phyloP scores from a whole-genome alignment of 805 yeast genomes.

The Kregervanrija delftensis region DNA sequence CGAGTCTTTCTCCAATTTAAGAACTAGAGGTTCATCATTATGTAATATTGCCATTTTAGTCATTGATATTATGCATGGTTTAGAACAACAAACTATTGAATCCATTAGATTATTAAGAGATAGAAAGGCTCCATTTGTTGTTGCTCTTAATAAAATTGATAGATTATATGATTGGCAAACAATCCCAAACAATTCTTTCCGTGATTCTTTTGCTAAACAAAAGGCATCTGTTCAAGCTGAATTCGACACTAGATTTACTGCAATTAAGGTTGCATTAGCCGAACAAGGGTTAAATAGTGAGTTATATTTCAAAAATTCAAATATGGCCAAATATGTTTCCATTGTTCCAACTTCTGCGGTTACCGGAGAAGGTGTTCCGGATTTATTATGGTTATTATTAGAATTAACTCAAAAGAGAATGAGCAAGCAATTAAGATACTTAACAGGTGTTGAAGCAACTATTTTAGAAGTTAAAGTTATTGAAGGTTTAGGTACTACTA shows the following conservation, averaged over 20 bases:
- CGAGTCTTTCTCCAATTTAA: conserved; percentile 95
- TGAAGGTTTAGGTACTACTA: conserved; percentile 98
- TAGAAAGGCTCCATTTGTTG: conserved; percentile 96
- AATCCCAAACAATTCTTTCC: conserved; percentile 88
- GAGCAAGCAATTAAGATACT: conserved; percentile 97
- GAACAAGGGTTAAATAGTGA: conserved; percentile 99
- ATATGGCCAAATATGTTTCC: conserved; percentile 87
- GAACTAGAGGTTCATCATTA: conserved; percentile 97
- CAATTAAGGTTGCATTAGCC: conserved; percentile 84
- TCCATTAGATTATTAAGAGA: conserved; percentile 88
- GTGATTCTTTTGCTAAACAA: conserved; percentile 87
- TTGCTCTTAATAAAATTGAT: conserved; percentile 95
- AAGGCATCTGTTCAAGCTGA: conserved; percentile 81
- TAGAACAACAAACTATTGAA: conserved; percentile 96
- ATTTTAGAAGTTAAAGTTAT: conserved; percentile 95
- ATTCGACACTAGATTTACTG: conserved; percentile 79
- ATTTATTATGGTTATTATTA: conserved; percentile 87
- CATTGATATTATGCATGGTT: conserved; percentile 98
- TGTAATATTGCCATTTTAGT: conserved; percentile 99
- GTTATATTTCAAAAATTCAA: conserved; percentile 90
- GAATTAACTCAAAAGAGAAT: conserved; percentile 97
- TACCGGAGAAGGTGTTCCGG: conserved; percentile 99
- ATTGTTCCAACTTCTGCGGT: conserved; percentile 98
- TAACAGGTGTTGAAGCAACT: conserved; percentile 92
- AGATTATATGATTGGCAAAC: conserved; percentile 93